phyloP scores from a whole-genome alignment of 768 basidiomycete species.

The Auriscalpium vulgare region DNA sequence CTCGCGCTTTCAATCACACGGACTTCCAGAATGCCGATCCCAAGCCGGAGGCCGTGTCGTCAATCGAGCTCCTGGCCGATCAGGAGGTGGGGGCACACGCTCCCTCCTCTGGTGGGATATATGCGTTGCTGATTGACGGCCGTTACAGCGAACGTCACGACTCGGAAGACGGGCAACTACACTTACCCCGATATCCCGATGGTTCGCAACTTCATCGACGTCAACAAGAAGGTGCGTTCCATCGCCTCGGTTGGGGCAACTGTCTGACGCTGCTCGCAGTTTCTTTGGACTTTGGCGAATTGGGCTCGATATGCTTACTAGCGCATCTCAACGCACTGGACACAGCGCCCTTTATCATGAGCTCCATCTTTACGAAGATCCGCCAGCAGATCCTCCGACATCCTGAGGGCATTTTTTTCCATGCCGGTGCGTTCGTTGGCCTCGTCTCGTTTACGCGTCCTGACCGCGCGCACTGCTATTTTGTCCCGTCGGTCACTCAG shows the following conservation, averaged over 20 bases:
- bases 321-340: conserved; percentile 52
- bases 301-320: conserved; percentile 56
- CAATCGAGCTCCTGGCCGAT: conserved; percentile 52
- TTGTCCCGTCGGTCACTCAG: conserved; percentile 54
- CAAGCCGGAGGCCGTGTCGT: no score
- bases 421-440: conserved; percentile 35
- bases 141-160: conserved; percentile 30
- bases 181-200: conserved; percentile 40
- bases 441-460: neutral
- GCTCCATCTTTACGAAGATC: conserved; percentile 53
- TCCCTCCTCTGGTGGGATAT: neutral
- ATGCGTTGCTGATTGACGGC: no score
- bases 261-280: neutral
- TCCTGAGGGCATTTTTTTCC: conserved; percentile 54
- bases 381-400: conserved; percentile 59
- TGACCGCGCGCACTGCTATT: conserved; percentile 26
- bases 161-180: conserved; percentile 52
- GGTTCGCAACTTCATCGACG: conserved; percentile 50
- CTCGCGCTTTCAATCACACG: no score
- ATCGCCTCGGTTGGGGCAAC: neutral
- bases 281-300: conserved; percentile 43
- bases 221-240: conserved; percentile 36
- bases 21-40: no score
- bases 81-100: conserved; percentile 58
- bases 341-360: conserved; percentile 41